Base-by-base conservation (phyloP, 441 rosid genomes). In the Jatropha multifida region DNA sequence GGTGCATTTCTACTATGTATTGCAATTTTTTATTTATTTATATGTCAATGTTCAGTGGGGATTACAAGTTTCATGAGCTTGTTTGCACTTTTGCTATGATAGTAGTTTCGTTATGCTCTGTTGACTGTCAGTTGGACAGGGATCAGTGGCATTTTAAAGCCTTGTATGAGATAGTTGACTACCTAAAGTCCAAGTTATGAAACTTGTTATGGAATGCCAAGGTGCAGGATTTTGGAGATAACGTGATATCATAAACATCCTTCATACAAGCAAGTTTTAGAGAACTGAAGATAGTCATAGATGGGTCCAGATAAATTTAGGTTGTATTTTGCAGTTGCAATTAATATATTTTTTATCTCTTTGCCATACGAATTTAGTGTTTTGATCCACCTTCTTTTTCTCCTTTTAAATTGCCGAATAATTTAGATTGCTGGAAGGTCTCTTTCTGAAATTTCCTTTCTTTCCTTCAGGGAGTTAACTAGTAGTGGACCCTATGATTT, bases 401-500 rank as follows among this genome's bases (percentile, higher is more conserved):
- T 13, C 46, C 12, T 20, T 27, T 37, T 56, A 41, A 42, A 74
- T 52, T 72, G 74, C 69, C 46, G 41, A 58, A 59, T 72, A 7
- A 13, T 61, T 68, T 48, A 6, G 63, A 17, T 44, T 58, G n/a
- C 65, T 52, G 38, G 74, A 69, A 42, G n/a, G 74, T 68, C 18
- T n/a, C 13, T 67, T 66, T 37, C 74, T 54, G 62, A 56, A 8
- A 26, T 52, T 41, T 52, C 49, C 66, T 69, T 8, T 65, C 9
- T 72, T 66, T 80, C 55, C 63, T 85, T 76, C 83, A 87, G 90
- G 77, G 73, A 51, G 52, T 69, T 75, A 55, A 63, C 68, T 32
- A 67, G 75, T 23, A 65, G 76, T 56, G 81, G 81, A 61, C 88
- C 90, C 37, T 84, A 87, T 72, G 85, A 81, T 62, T 80, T 82